Percentiles rank a stretch among this genome's conserved stretches.
phyloP scores from a whole-genome alignment of 164 flowering plant genomes.

The Magnolia sinica region DNA sequence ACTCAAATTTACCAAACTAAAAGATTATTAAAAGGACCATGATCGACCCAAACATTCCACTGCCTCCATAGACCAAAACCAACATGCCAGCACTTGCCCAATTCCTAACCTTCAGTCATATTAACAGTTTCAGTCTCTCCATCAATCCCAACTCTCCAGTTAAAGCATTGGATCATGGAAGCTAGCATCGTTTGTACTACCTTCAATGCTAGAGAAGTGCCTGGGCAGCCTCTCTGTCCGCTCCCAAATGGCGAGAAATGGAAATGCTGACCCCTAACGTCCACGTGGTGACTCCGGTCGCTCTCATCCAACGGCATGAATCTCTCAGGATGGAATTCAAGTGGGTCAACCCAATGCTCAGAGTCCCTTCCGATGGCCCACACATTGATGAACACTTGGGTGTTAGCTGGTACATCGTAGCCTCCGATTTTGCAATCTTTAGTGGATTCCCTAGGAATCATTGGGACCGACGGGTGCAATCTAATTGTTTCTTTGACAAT shows the following conservation, averaged over 20 bases:
- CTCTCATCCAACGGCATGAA: constrained; percentile 1
- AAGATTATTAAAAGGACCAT: no score
- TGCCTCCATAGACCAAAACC: no score
- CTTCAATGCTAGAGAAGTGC: constrained; percentile 3
- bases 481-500: constrained; percentile 7
- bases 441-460: background rate
- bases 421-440: constrained; percentile 8
- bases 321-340: constrained; percentile 6
- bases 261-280: constrained; percentile 31
- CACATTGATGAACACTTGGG: constrained; percentile 3
- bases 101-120: constrained; percentile 14
- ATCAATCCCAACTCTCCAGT: constrained; percentile 9
- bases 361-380: constrained; percentile 14
- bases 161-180: constrained; percentile 12
- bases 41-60: no score
- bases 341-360: constrained; percentile 2
- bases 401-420: background rate
- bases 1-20: no score
- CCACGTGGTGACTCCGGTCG: constrained; percentile 13
- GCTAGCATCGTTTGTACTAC: constrained; percentile 4
- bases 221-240: constrained; percentile 29
- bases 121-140: background rate
- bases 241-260: constrained; percentile 33
- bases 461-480: constrained; percentile 5
- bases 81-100: no score